Percentiles rank a stretch among this genome's conserved stretches.
phyloP scores from a whole-genome alignment of 2,329 filamentous ascomycete genomes.

The Aspergillus chevalieri region DNA sequence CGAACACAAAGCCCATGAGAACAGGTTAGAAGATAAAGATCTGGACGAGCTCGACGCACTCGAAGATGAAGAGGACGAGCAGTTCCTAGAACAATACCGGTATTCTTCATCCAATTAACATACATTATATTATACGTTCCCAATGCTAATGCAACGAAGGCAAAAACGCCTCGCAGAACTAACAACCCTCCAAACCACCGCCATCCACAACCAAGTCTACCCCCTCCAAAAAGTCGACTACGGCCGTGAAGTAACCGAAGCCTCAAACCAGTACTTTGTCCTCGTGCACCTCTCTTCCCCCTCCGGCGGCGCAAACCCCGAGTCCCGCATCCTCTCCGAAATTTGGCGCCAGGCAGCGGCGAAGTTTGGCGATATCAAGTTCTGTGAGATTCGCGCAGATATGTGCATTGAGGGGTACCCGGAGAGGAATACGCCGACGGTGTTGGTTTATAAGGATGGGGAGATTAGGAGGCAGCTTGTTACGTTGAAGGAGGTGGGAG shows the following conservation, averaged over 20 bases:
- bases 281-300: conserved; percentile 78
- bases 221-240: conserved; percentile 94
- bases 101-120: conserved; percentile 17
- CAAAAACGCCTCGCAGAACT: conserved; percentile 84
- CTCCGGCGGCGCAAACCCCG: conserved; percentile 65
- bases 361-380: conserved; percentile 92
- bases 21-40: conserved; percentile 87
- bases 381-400: conserved; percentile 87
- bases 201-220: conserved; percentile 83
- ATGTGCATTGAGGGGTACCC: conserved; percentile 97
- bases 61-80: conserved; percentile 92
- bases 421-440: conserved; percentile 88
- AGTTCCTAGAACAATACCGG: conserved; percentile 80
- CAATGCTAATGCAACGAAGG: conserved; percentile 25
- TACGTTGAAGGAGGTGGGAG: conserved; percentile 74
- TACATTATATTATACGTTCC: not conserved
- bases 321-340: conserved; percentile 76
- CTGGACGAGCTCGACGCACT: conserved; percentile 88
- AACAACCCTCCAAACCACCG: conserved; percentile 65
- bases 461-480: conserved; percentile 89
- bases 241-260: conserved; percentile 82
- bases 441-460: conserved; percentile 84
- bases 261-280: conserved; percentile 62
- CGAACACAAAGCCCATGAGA: conserved; percentile 77
- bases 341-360: conserved; percentile 77